These are phyloP conservation scores for Colletotrichum aenigma DNA, from an alignment of 2,329 filamentous ascomycete genomes.

Conservation along the genomic window DNA sequence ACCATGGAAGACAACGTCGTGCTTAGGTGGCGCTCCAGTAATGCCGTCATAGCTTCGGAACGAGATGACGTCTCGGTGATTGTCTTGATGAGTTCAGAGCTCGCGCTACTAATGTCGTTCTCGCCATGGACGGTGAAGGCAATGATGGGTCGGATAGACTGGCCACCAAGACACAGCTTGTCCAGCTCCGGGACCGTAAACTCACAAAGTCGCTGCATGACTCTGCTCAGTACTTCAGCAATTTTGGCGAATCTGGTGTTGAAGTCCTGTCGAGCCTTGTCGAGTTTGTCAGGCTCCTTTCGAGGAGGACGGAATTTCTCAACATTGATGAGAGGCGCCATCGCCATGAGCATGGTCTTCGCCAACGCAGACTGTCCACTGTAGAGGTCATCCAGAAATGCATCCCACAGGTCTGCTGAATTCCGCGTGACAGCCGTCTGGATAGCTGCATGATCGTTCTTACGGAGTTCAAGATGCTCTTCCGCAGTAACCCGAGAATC, in stretches of 20 bases:
- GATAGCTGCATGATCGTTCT: slow-evolving; percentile 42
- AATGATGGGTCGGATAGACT: slow-evolving; percentile 76
- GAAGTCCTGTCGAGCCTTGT: slow-evolving; percentile 66
- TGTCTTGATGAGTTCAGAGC: slow-evolving; percentile 81
- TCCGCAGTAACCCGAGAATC: slow-evolving; percentile 47
- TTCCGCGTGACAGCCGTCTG: slow-evolving; percentile 72
- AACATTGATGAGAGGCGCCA: slow-evolving; percentile 72
- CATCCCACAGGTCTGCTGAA: slow-evolving; percentile 79
- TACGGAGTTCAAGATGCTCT: slow-evolving; percentile 32
- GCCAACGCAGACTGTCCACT: slow-evolving; percentile 75
- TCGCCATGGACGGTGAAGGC: slow-evolving; percentile 83
- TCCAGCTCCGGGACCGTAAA: slow-evolving; percentile 74
- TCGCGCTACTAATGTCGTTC: slow-evolving; percentile 77
- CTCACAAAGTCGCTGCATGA: slow-evolving; percentile 80
- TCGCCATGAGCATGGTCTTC: slow-evolving; percentile 72
- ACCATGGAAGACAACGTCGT: slow-evolving; percentile 49
- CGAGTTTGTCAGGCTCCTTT: slow-evolving; percentile 43
- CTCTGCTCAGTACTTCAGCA: slow-evolving; percentile 66
- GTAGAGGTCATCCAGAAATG: slow-evolving; percentile 71
- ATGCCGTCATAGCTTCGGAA: slow-evolving; percentile 50
- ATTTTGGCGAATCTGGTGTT: slow-evolving; percentile 70
- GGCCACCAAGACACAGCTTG: slow-evolving; percentile 69
- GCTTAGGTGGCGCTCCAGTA: slow-evolving; percentile 49
- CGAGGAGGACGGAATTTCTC: slow-evolving; percentile 72
- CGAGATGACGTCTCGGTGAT: slow-evolving; percentile 65